Evolutionary conservation across 768 basidiomycete genomes (phyloP), one percentile per base, ranked within the genome.

Genomic region (Crucibulum laeve): DNA sequence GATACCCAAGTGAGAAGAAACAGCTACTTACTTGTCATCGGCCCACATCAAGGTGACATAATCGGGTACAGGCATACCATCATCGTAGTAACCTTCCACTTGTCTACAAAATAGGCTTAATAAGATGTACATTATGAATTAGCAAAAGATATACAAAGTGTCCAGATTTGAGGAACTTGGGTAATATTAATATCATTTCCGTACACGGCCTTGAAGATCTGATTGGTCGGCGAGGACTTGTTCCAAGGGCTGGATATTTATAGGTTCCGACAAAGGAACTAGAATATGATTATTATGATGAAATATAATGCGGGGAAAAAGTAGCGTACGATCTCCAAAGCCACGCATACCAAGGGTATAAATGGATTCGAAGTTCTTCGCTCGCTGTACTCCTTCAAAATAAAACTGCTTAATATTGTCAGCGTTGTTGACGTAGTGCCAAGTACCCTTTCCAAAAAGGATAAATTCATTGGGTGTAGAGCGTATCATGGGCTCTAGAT

Each of bases 401-500:
- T 82, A 87, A 60, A 74, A 88, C 14, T 72, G 56, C 54, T 78
- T 74, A 52, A 88, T 73, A 38, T 68, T 69, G 17, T 70, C 69
- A 4, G 68, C 53, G 55, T 85, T 86, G 11, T 60, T 64, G 26
- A 61, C 68, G 53, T 80, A 84, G 54, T 87, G 77, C 83, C 84
- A 88, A 0, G 65, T 50, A 1, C 84, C 84, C 5, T 55, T 54
- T 2, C 76, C 80, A 45, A 78, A 76, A 8, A 76, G 56, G 46
- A 60, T 68, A 70, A 81, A 87, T 55, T 87, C 82, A 47, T 74
- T 71, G 3, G 84, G 83, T 2, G 78, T 80, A 25, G 81, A 80
- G 17, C 84, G 76, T 69, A 80, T 77, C 80, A 86, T 84, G 6
- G 85, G 84, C 53, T 87, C 84, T 57, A 87, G 77, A 55, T 85